Base-by-base conservation (phyloP, 108 stramenopile species). In the Pseudonitzschia pungens region DNA sequence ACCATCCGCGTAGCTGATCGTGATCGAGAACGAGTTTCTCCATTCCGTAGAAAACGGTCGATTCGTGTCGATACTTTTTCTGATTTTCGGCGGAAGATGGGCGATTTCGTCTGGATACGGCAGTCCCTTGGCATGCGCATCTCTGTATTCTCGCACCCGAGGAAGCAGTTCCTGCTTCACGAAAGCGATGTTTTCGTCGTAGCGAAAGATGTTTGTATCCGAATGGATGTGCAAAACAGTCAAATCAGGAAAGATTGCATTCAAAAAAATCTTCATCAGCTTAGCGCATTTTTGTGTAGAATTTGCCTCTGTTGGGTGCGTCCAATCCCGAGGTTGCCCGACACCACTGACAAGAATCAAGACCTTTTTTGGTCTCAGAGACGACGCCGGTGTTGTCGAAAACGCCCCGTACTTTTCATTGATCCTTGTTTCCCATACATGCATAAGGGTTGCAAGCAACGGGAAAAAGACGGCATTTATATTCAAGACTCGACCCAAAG, bases 121-220 rank as follows among this genome's bases (percentile, higher is more conserved):
- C 51, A 72, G 42, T 40, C 71, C 79, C 42, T 78, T 60, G 22
- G 93, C 92, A 58, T 90, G 87, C 2, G 91, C 90, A 78, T 97
- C 89, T 26, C 97, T 85, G 68, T 94, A 92, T 26, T 80, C 75
- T 42, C 96, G 91, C 32, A 99, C 81, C 27, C 84, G 81, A 0
- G 97, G 97, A 71, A 95, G 72, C 11, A 98, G 87, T 66, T 95
- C 94, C 28, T 83, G 71, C 54, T 96, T 91, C n/a, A 95, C 95
- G 70, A 99, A 99, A 4, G 76, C 64, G 27, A 98, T 96, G 76
- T 99, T 99, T 65, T 98, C 96, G 65, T 98, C 97, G 71, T 97
- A 99, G 15, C 97, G 89, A 72, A 97, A 97, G 44, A 98, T 85
- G 63, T 97, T 93, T n/a, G 89, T 87, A 31, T 84, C 72, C 9